Evolutionary conservation across 208 protist species (phyloP).

Genomic region (Ichthyophonus hoferi): DNA sequence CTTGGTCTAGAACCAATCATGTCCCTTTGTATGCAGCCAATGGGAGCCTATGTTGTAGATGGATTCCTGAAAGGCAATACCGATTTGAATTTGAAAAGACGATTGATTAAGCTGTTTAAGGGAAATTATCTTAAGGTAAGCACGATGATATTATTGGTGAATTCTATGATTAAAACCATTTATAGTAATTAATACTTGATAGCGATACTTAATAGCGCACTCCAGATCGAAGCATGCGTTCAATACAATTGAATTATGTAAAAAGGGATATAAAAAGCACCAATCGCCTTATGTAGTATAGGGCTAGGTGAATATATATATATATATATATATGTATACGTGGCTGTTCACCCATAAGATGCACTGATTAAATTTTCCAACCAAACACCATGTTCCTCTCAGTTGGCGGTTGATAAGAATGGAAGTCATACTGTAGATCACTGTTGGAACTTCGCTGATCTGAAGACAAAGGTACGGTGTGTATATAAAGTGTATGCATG

Average conservation of each 20-base stretch:
- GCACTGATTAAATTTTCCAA: background rate
- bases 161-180: too few relatives aligned
- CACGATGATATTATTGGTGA: too few relatives aligned
- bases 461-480: conserved; percentile 15
- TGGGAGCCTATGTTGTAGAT: conserved; percentile 2
- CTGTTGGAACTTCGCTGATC: conserved; percentile 14
- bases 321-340: too few relatives aligned
- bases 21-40: background rate
- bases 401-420: conserved; percentile 27
- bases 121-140: conserved; percentile 10
- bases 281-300: too few relatives aligned
- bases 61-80: conserved; percentile 2
- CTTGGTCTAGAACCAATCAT: background rate
- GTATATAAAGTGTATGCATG: too few relatives aligned
- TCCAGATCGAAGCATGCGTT: too few relatives aligned
- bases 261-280: too few relatives aligned
- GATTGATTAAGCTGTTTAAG: background rate
- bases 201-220: too few relatives aligned
- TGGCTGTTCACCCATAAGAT: too few relatives aligned
- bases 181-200: too few relatives aligned
- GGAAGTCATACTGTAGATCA: conserved; percentile 9
- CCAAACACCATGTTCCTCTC: background rate
- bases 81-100: background rate
- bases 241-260: too few relatives aligned
- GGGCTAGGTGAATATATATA: too few relatives aligned